phyloP scores from a whole-genome alignment of 2,329 filamentous ascomycete species.

The Ceratocystiopsis minuta region DNA sequence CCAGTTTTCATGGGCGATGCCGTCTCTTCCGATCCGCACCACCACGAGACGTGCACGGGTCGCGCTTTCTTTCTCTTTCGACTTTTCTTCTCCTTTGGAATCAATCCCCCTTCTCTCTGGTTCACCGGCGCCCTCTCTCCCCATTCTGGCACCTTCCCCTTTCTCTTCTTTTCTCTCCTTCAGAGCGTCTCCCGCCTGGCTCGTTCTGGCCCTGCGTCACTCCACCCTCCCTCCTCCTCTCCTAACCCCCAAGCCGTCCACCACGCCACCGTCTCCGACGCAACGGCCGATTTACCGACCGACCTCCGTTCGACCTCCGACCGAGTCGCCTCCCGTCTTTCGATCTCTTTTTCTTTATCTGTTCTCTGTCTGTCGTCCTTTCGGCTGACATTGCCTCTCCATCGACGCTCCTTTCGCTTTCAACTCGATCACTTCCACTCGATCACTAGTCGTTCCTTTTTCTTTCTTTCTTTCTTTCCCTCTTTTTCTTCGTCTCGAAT shows the following conservation, averaged over 20 bases:
- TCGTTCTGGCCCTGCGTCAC: not conserved
- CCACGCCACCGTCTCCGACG: not conserved
- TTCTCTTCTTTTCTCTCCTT: not conserved
- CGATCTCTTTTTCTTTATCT: not conserved
- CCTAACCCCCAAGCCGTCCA: not conserved
- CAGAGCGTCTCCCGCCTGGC: not conserved
- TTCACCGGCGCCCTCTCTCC: not conserved
- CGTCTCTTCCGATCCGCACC: too few species aligned
- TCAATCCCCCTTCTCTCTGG: not conserved
- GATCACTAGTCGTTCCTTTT: not conserved
- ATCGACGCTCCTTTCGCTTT: not conserved
- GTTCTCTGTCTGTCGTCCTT: not conserved
- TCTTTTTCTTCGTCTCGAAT: not conserved
- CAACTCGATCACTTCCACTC: not conserved
- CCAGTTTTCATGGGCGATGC: too few species aligned
- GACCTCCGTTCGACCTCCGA: slow-evolving; percentile 7
- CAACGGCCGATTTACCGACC: slow-evolving; percentile 4
- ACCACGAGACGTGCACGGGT: too few species aligned
- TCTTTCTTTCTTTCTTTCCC: not conserved
- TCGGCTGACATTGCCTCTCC: too few species aligned
- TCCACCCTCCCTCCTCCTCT: slow-evolving; percentile 1
- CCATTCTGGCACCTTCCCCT: not conserved
- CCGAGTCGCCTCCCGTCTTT: slow-evolving; percentile 4
- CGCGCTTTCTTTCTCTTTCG: too few species aligned
- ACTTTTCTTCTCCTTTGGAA: too few species aligned